A percentile compares a stretch with the other conserved stretches of the same genome.
These are phyloP conservation scores for Dendrothele bispora DNA, from an alignment of 768 basidiomycete genomes.

Conservation along the genomic window DNA sequence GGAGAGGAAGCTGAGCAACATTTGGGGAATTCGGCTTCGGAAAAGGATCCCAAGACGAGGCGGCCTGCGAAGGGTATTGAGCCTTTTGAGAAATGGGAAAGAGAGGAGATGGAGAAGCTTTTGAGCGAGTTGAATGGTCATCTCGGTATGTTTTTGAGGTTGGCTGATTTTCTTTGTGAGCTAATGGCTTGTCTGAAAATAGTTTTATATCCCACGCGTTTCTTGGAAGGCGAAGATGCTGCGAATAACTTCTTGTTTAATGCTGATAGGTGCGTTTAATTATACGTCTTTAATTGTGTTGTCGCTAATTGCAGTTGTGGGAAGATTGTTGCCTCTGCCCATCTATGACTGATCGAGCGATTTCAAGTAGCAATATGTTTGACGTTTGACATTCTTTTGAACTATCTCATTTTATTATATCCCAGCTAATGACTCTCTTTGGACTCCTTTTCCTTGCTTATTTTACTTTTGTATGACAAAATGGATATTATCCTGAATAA, in stretches of 20 bases:
- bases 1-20: slow-evolving; percentile 17
- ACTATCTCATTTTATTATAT: no score
- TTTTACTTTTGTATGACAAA: no score
- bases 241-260: slow-evolving; percentile 94
- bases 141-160: slow-evolving; percentile 57
- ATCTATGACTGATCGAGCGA: slow-evolving; percentile 58
- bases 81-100: slow-evolving; percentile 80
- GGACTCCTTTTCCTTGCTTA: no score
- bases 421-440: no score
- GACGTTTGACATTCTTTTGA: no score
- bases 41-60: slow-evolving; percentile 38
- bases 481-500: no score
- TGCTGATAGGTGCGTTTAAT: slow-evolving; percentile 62
- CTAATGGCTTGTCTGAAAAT: background rate
- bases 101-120: slow-evolving; percentile 86
- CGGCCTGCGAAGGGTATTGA: slow-evolving; percentile 53
- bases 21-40: slow-evolving; percentile 16
- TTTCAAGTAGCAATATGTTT: no score
- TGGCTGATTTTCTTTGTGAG: background rate
- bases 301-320: slow-evolving; percentile 8
- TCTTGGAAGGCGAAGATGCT: slow-evolving; percentile 90
- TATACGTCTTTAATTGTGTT: background rate
- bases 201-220: slow-evolving; percentile 85
- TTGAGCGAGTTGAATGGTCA: slow-evolving; percentile 80
- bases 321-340: slow-evolving; percentile 67